phyloP scores from a whole-genome alignment of 148 eudicot genomes.

The Suaeda aralocaspica region DNA sequence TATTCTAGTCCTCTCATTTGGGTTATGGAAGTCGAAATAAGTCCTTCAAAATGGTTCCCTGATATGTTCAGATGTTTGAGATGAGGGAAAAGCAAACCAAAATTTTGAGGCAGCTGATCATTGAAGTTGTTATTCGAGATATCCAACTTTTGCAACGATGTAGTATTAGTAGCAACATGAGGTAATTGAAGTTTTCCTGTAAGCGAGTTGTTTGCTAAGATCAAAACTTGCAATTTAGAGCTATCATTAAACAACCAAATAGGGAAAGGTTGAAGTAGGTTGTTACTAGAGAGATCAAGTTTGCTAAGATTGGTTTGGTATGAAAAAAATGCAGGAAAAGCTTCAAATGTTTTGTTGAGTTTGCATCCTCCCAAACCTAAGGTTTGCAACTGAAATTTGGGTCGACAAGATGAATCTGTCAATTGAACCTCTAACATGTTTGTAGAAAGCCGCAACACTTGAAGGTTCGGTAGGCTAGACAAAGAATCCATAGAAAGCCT shows the following conservation, averaged over 20 bases:
- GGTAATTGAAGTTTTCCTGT: not conserved
- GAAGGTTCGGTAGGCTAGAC: not conserved
- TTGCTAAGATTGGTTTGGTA: not conserved
- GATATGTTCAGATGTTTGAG: conserved; percentile 1
- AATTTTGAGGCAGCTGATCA: conserved; percentile 15
- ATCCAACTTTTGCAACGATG: not conserved
- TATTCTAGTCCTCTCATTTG: not conserved
- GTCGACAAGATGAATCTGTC: not conserved
- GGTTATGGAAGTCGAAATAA: not conserved
- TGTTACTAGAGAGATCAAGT: conserved; percentile 19
- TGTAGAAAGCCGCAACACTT: not conserved
- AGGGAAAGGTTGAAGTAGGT: conserved; percentile 10
- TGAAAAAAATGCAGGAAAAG: not conserved
- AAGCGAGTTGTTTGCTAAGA: conserved; percentile 1
- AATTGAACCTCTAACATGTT: not conserved
- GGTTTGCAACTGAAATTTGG: conserved; percentile 6
- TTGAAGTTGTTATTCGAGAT: conserved; percentile 12
- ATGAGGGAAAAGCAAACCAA: conserved; percentile 7
- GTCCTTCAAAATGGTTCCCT: conserved; percentile 18
- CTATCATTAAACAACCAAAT: conserved; percentile 6
- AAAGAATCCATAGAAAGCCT: not conserved
- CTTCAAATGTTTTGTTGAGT: not conserved
- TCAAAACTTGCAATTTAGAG: not conserved
- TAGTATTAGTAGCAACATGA: not conserved
- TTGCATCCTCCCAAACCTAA: not conserved